phyloP scores from a whole-genome alignment of 2,329 filamentous ascomycete species.

The Aspergillus sp. region DNA sequence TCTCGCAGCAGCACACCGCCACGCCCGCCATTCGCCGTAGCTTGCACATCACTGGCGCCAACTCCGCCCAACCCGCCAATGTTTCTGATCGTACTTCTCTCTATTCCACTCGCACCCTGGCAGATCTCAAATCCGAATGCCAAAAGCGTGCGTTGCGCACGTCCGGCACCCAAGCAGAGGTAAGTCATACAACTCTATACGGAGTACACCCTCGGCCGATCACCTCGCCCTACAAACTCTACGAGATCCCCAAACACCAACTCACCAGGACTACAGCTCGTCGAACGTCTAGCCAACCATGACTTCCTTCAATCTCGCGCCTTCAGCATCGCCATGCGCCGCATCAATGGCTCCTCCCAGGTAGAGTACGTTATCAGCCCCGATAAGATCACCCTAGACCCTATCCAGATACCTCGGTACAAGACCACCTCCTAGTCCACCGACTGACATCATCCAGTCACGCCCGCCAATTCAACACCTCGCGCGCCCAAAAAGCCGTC shows the following conservation, averaged over 20 bases:
- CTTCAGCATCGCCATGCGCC: slow-evolving; percentile 54
- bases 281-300: slow-evolving; percentile 52
- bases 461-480: slow-evolving; percentile 62
- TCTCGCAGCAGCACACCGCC: slow-evolving; percentile 37
- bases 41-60: slow-evolving; percentile 60
- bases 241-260: too few species aligned
- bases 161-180: slow-evolving; percentile 50
- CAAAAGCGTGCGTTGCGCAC: slow-evolving; percentile 47
- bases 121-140: slow-evolving; percentile 52
- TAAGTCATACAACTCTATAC: slow-evolving; percentile 23
- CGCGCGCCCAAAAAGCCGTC: slow-evolving; percentile 53
- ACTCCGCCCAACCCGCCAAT: slow-evolving; percentile 52
- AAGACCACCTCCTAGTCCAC: too few species aligned
- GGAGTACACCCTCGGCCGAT: neutral
- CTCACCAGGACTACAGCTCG: slow-evolving; percentile 36
- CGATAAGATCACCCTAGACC: neutral
- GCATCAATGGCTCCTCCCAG: slow-evolving; percentile 44
- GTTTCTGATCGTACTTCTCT: slow-evolving; percentile 50
- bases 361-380: slow-evolving; percentile 30
- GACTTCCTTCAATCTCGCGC: slow-evolving; percentile 52
- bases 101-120: slow-evolving; percentile 51
- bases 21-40: slow-evolving; percentile 42
- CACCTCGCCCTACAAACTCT: neutral
- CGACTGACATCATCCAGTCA: slow-evolving; percentile 44
- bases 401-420: neutral